Percentiles rank a stretch among this genome's conserved stretches.
Evolutionary conservation across 1,139 yeast species (phyloP).

Genomic region (Blastobotrys petasosporus): DNA sequence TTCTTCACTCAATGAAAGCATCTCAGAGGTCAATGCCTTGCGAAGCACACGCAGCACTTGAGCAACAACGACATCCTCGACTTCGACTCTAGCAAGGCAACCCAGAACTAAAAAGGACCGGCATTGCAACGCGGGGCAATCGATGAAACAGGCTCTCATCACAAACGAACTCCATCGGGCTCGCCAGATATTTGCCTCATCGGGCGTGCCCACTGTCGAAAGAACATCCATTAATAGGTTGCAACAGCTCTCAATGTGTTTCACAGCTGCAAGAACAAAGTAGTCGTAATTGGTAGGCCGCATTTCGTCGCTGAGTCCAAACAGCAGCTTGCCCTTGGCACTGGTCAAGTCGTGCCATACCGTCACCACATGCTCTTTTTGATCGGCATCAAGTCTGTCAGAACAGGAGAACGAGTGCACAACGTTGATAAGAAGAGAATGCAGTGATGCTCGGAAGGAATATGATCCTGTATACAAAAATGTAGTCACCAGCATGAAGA

Average conservation of each 20-base stretch:
- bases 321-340: conserved; percentile 66
- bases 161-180: conserved; percentile 66
- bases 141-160: conserved; percentile 55
- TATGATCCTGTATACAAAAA: conserved; percentile 69
- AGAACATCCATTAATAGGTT: conserved; percentile 55
- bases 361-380: conserved; percentile 43
- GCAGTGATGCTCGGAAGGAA: conserved; percentile 61
- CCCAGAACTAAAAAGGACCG: conserved; percentile 72
- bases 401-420: conserved; percentile 67
- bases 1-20: conserved; percentile 34
- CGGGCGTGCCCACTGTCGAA: conserved; percentile 44
- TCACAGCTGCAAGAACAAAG: conserved; percentile 47
- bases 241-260: conserved; percentile 59
- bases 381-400: conserved; percentile 44
- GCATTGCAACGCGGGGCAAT: conserved; percentile 58
- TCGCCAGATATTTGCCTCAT: conserved; percentile 54
- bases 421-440: conserved; percentile 60
- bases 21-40: conserved; percentile 30
- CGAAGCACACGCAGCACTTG: conserved; percentile 35
- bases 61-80: conserved; percentile 54
- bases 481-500: conserved; percentile 61
- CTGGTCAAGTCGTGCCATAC: conserved; percentile 60
- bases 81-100: conserved; percentile 57
- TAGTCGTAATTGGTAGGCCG: conserved; percentile 39
- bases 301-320: conserved; percentile 70